phyloP scores from a whole-genome alignment of 768 basidiomycete species.

The Trametes elegans region DNA sequence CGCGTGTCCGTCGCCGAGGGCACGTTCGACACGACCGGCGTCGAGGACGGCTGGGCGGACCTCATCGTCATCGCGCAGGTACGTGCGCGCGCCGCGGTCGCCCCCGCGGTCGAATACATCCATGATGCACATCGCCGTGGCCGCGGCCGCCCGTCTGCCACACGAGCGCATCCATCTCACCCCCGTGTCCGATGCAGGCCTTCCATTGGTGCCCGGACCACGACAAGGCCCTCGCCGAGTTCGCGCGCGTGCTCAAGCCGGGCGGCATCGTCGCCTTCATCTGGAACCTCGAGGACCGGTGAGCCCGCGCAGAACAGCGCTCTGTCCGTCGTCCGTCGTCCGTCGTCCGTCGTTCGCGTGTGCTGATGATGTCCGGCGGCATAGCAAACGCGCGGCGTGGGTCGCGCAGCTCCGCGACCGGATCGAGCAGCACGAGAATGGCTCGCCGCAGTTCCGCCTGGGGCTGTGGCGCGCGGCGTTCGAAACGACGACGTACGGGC shows the following conservation, averaged over 20 bases:
- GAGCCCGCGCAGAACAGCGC: no score
- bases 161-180: not conserved
- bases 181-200: slow-evolving; percentile 47
- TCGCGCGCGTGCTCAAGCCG: slow-evolving; percentile 77
- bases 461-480: slow-evolving; percentile 73
- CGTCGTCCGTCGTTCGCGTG: no score
- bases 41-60: slow-evolving; percentile 71
- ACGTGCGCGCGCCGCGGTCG: no score
- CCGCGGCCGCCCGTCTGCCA: no score
- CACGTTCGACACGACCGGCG: slow-evolving; percentile 63
- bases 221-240: slow-evolving; percentile 68
- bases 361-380: not conserved
- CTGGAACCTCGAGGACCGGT: slow-evolving; percentile 93
- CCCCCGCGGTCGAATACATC: no score
- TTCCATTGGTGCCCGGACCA: slow-evolving; percentile 94
- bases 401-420: slow-evolving; percentile 68
- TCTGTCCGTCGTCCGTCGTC: no score
- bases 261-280: slow-evolving; percentile 69
- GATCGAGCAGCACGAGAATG: slow-evolving; percentile 66
- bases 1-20: slow-evolving; percentile 59
- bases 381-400: slow-evolving; percentile 64
- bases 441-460: slow-evolving; percentile 81
- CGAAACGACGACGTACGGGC: slow-evolving; percentile 56
- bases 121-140: not conserved
- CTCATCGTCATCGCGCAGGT: slow-evolving; percentile 78